phyloP scores from a whole-genome alignment of 805 yeast genomes.

The Metschnikowia lachancei region DNA sequence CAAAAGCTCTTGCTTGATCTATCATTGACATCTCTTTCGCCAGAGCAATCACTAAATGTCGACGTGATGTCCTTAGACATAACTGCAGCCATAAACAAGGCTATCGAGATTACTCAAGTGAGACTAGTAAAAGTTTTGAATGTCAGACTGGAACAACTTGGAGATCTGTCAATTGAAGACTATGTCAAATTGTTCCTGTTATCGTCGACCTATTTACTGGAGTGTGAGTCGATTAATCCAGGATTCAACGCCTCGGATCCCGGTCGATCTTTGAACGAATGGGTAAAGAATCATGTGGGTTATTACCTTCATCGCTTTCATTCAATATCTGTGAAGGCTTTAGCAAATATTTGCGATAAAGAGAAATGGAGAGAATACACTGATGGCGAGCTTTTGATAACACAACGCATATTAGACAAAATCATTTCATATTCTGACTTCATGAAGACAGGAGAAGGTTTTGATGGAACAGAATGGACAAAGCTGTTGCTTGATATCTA shows the following conservation, averaged over 20 bases:
- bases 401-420: conserved; percentile 28
- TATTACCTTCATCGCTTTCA: conserved; percentile 58
- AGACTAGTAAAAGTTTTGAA: conserved; percentile 74
- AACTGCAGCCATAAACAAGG: conserved; percentile 58
- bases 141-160: conserved; percentile 71
- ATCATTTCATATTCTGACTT: conserved; percentile 26
- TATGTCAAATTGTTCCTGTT: conserved; percentile 67
- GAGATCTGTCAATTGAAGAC: conserved; percentile 53
- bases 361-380: conserved; percentile 81
- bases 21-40: conserved; percentile 43
- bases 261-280: conserved; percentile 54
- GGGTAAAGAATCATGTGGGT: conserved; percentile 63
- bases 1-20: conserved; percentile 76
- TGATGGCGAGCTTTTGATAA: conserved; percentile 37
- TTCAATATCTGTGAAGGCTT: conserved; percentile 43
- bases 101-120: conserved; percentile 69
- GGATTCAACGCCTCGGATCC: conserved; percentile 60
- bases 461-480: conserved; percentile 30
- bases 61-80: conserved; percentile 65
- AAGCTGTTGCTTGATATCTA: conserved; percentile 24
- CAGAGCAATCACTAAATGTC: conserved; percentile 19
- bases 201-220: conserved; percentile 67
- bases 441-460: conserved; percentile 23
- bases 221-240: conserved; percentile 75
- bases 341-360: conserved; percentile 52